These are phyloP conservation scores for Exophiala bonariae DNA, from an alignment of 2,329 filamentous ascomycete species.

Conservation along the genomic window DNA sequence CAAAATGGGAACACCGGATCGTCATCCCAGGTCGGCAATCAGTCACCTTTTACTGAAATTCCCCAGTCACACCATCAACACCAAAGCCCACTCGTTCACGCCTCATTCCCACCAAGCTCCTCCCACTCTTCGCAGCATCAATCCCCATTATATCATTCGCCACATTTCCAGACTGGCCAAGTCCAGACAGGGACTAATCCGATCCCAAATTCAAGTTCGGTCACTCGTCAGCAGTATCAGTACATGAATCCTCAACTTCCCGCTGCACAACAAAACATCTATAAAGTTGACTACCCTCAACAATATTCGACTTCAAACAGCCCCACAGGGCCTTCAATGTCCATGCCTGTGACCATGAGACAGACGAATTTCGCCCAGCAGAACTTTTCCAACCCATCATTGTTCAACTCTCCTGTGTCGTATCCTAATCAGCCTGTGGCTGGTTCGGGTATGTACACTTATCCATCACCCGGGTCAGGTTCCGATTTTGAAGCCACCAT, in stretches of 20 bases:
- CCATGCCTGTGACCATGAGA: not conserved
- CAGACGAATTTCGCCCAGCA: no score
- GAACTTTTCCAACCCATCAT: no score
- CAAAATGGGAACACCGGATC: no score
- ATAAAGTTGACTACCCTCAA: conserved; percentile 4
- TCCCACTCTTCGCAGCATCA: no score
- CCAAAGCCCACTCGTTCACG: no score
- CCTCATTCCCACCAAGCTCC: no score
- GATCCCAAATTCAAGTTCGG: not conserved
- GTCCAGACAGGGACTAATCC: not conserved
- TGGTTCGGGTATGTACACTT: not conserved
- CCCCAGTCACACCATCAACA: no score
- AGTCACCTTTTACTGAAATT: no score
- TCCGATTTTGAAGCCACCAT: conserved; percentile 1
- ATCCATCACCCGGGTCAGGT: conserved; percentile 2
- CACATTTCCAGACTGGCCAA: not conserved
- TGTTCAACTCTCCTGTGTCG: not conserved
- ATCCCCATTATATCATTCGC: no score
- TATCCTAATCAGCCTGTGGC: conserved; percentile 4
- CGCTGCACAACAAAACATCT: not conserved
- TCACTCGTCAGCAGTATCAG: conserved; percentile 4
- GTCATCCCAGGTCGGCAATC: no score
- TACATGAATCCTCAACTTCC: not conserved
- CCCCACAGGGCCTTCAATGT: not conserved
- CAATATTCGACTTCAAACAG: not conserved